Percentiles rank a stretch among this genome's conserved stretches.
Evolutionary conservation across 805 yeast genomes (phyloP).

Genomic region (Isabelozyma gotoi): DNA sequence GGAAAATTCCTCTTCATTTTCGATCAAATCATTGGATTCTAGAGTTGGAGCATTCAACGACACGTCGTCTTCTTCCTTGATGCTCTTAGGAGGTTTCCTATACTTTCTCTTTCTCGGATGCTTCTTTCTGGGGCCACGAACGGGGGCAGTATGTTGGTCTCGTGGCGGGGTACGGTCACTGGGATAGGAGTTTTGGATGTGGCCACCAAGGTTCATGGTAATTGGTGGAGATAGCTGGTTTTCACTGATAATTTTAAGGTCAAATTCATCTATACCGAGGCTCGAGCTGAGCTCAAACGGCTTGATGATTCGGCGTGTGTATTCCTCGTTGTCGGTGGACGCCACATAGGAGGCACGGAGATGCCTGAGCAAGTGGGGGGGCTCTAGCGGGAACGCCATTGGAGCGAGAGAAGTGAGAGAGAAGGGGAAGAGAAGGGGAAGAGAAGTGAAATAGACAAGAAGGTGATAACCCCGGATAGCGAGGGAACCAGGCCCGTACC

Average conservation of each 20-base stretch:
- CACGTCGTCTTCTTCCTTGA: background rate
- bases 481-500: too few relatives aligned
- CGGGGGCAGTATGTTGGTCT: background rate
- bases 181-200: conserved; percentile 13
- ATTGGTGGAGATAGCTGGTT: conserved; percentile 33
- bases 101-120: background rate
- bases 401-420: too few relatives aligned
- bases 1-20: background rate
- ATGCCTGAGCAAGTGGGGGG: conserved; percentile 26
- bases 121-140: background rate
- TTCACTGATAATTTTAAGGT: background rate
- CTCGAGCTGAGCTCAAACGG: conserved; percentile 8
- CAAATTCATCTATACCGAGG: background rate
- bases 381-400: conserved; percentile 41
- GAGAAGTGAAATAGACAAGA: too few relatives aligned
- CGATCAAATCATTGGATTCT: too few relatives aligned
- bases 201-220: conserved; percentile 22
- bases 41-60: too few relatives aligned
- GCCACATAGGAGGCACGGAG: conserved; percentile 26
- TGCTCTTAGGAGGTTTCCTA: conserved; percentile 1
- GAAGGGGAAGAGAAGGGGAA: too few relatives aligned
- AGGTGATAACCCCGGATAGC: too few relatives aligned
- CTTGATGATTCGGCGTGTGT: conserved; percentile 17
- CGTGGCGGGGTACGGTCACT: background rate
- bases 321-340: conserved; percentile 20